A percentile compares a stretch with the other conserved stretches of the same genome.
These are phyloP conservation scores for Sequoia sempervirens DNA, from an alignment of 75 land plant species.

Conservation along the genomic window DNA sequence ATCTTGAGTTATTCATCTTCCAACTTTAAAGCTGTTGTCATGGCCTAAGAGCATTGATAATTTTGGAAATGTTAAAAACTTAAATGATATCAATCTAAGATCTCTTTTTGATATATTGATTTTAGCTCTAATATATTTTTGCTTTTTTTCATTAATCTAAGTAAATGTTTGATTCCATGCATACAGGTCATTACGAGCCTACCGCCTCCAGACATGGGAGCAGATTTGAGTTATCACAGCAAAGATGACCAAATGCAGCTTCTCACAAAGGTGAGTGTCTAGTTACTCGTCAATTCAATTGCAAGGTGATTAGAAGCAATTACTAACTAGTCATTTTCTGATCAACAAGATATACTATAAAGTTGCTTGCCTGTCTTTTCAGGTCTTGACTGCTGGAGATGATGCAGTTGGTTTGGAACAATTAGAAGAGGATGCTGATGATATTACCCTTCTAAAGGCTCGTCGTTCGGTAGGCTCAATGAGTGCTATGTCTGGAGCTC, in stretches of 20 bases:
- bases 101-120: neutral
- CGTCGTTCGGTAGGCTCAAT: conserved; percentile 71
- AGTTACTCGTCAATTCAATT: neutral
- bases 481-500: conserved; percentile 93
- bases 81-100: neutral
- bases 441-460: conserved; percentile 61
- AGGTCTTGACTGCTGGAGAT: conserved; percentile 92
- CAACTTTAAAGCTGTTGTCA: neutral
- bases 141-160: neutral
- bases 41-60: neutral
- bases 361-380: conserved; percentile 2
- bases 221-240: conserved; percentile 64
- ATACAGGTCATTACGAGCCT: conserved; percentile 87
- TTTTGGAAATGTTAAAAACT: neutral
- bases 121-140: neutral
- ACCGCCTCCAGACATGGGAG: conserved; percentile 85
- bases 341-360: neutral
- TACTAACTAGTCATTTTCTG: neutral
- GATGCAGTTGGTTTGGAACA: conserved; percentile 83
- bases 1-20: neutral
- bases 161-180: neutral
- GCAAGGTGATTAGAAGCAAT: neutral
- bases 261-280: conserved; percentile 53
- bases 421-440: conserved; percentile 89
- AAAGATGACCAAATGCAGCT: conserved; percentile 83